phyloP scores from a whole-genome alignment of 495 filamentous ascomycete species.

The Penicilliopsis zonata region DNA sequence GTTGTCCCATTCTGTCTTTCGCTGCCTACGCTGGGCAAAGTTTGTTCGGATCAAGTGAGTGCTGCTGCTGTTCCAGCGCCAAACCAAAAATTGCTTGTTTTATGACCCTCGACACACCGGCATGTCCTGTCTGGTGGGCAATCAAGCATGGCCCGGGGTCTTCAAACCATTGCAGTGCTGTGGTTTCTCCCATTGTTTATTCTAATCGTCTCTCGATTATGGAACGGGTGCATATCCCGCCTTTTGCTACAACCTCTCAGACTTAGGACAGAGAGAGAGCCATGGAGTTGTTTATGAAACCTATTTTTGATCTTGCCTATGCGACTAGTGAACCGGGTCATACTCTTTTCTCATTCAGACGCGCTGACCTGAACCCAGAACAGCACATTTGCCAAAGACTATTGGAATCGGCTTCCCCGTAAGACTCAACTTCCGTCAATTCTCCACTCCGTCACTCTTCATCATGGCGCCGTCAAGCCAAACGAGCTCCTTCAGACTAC shows the following conservation, averaged over 20 bases:
- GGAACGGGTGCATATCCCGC: slow-evolving; percentile 9
- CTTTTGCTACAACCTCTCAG: not conserved
- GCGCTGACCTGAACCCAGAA: slow-evolving; percentile 9
- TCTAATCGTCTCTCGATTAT: slow-evolving; percentile 2
- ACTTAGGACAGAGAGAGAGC: too few species aligned
- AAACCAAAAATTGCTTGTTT: not conserved
- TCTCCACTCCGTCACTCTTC: slow-evolving; percentile 11
- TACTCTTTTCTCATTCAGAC: too few species aligned
- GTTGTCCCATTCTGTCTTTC: slow-evolving; percentile 16
- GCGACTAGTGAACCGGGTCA: too few species aligned
- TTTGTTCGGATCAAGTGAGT: slow-evolving; percentile 23
- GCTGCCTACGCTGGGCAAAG: slow-evolving; percentile 21
- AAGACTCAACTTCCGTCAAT: slow-evolving; percentile 2
- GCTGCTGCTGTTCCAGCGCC: slow-evolving; percentile 1
- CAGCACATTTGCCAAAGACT: slow-evolving; percentile 12
- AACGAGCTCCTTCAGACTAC: slow-evolving; percentile 57
- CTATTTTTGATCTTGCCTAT: too few species aligned
- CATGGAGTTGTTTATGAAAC: too few species aligned
- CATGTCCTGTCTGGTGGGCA: too few species aligned
- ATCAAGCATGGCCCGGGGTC: not conserved
- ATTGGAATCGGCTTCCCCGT: slow-evolving; percentile 8
- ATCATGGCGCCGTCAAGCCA: slow-evolving; percentile 25
- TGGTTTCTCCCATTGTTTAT: slow-evolving; percentile 1
- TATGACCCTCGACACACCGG: too few species aligned
- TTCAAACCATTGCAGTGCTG: not conserved